Conservation (phyloP, 208 protist genomes). For the Trypanosoma grayi region DNA sequence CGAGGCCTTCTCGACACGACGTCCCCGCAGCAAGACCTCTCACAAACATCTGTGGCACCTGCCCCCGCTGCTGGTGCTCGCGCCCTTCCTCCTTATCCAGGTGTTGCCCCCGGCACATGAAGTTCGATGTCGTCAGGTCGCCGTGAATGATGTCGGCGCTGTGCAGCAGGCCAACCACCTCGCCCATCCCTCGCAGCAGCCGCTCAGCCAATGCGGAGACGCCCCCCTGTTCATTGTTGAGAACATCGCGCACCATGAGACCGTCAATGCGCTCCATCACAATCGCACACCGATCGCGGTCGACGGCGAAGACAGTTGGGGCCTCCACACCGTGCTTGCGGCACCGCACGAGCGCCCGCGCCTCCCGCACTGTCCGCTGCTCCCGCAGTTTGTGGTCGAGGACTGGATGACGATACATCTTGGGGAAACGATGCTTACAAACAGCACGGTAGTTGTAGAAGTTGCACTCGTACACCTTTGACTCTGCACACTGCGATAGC, state of each 20-base stretch:
- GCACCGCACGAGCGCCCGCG: slow-evolving; percentile 59
- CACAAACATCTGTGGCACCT: too few species aligned
- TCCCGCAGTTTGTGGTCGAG: slow-evolving; percentile 77
- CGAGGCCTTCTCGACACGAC: slow-evolving; percentile 34
- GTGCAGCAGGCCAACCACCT: slow-evolving; percentile 90
- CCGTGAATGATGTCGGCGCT: slow-evolving; percentile 94
- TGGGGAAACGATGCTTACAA: slow-evolving; percentile 75
- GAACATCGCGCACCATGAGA: slow-evolving; percentile 55
- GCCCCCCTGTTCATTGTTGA: slow-evolving; percentile 40
- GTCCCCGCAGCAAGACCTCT: too few species aligned
- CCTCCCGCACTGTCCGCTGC: slow-evolving; percentile 79
- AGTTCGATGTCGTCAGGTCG: slow-evolving; percentile 98
- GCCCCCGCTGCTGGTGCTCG: too few species aligned
- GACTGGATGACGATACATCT: slow-evolving; percentile 66
- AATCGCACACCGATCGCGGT: slow-evolving; percentile 50
- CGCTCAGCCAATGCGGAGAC: slow-evolving; percentile 23
- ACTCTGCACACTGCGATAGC: slow-evolving; percentile 78
- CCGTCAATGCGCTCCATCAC: slow-evolving; percentile 84
- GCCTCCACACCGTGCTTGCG: slow-evolving; percentile 53
- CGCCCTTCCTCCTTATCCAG: too few species aligned
- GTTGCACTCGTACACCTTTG: slow-evolving; percentile 62
- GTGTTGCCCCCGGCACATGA: slow-evolving; percentile 58
- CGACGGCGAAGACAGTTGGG: slow-evolving; percentile 60
- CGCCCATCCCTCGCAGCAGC: slow-evolving; percentile 81
- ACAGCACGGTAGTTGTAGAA: slow-evolving; percentile 64